These are phyloP conservation scores for Alternaria ethzedia DNA, from an alignment of 2,329 filamentous ascomycete genomes.

Conservation along the genomic window DNA sequence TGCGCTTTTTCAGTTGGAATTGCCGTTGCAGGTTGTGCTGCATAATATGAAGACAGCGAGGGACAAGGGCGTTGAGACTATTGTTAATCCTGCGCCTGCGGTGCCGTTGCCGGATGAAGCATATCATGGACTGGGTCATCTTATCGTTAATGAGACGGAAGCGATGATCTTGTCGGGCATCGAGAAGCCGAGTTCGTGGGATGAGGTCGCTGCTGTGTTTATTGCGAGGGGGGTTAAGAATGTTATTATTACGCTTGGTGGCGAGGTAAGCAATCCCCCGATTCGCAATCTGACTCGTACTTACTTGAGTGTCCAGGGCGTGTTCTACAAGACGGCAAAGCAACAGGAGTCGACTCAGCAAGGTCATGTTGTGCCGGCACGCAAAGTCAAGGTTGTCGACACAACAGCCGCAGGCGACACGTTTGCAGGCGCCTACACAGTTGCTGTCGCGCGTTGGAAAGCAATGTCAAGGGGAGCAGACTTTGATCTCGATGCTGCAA, in stretches of 20 bases:
- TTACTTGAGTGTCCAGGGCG: constrained; percentile 40
- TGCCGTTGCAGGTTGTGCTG: constrained; percentile 51
- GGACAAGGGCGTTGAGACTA: constrained; percentile 56
- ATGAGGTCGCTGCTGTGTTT: constrained; percentile 58
- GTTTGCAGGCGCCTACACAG: constrained; percentile 87
- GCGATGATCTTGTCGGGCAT: constrained; percentile 72
- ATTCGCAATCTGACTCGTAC: constrained; percentile 9
- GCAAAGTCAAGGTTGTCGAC: constrained; percentile 81
- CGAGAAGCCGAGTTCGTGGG: constrained; percentile 40
- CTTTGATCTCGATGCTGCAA: constrained; percentile 63
- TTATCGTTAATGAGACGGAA: constrained; percentile 92
- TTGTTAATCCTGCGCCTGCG: constrained; percentile 84
- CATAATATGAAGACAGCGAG: constrained; percentile 46
- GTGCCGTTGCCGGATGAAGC: constrained; percentile 69
- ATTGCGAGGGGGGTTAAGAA: constrained; percentile 72
- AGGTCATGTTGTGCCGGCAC: constrained; percentile 63
- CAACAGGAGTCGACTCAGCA: constrained; percentile 52
- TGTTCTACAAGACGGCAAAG: constrained; percentile 53
- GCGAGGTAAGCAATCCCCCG: constrained; percentile 60
- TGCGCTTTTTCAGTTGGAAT: constrained; percentile 56
- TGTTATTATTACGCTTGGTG: constrained; percentile 84
- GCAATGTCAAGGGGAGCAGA: constrained; percentile 50
- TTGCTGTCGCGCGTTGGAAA: constrained; percentile 66
- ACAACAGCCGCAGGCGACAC: constrained; percentile 95
- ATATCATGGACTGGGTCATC: constrained; percentile 73